These are phyloP conservation scores for Cyclostephanos tholiformis DNA, from an alignment of 108 stramenopile species.

Conservation along the genomic window DNA sequence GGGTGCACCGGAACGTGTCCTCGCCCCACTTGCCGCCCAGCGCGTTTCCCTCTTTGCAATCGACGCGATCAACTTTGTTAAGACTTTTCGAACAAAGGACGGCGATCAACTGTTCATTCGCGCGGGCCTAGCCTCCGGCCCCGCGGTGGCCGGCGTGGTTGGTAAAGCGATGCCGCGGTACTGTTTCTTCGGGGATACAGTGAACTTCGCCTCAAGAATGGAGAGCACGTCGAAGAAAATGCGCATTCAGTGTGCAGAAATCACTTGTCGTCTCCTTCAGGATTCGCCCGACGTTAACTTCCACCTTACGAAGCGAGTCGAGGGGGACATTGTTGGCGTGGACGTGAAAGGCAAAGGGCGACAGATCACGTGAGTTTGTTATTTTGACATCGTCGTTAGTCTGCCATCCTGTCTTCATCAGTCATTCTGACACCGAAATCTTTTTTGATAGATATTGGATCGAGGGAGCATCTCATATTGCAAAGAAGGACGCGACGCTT, in stretches of 20 bases:
- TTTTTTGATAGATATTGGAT: too few species aligned
- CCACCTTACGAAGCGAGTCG: slow-evolving; percentile 26
- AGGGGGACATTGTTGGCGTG: slow-evolving; percentile 30
- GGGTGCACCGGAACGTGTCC: slow-evolving; percentile 36
- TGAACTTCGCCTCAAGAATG: slow-evolving; percentile 40
- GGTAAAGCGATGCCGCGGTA: slow-evolving; percentile 44
- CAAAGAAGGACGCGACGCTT: too few species aligned
- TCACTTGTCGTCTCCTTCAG: slow-evolving; percentile 44
- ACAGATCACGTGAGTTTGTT: slow-evolving; percentile 23
- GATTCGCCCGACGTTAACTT: slow-evolving; percentile 35
- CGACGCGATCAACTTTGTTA: slow-evolving; percentile 40
- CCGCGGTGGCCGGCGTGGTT: slow-evolving; percentile 33
- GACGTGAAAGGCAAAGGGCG: slow-evolving; percentile 47
- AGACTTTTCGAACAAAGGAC: slow-evolving; percentile 32
- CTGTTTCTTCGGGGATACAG: slow-evolving; percentile 47
- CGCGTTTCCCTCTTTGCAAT: slow-evolving; percentile 41
- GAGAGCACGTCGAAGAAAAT: slow-evolving; percentile 38
- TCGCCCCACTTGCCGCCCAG: slow-evolving; percentile 41
- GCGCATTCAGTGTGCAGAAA: slow-evolving; percentile 35
- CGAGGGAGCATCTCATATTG: too few species aligned
- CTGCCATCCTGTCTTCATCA: too few species aligned
- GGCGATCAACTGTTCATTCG: slow-evolving; percentile 43
- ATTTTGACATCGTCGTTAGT: too few species aligned
- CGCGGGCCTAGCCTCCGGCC: slow-evolving; percentile 38
- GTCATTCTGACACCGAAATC: too few species aligned